Evolutionary conservation across 805 yeast genomes (phyloP).

Genomic region (Torulaspora delbrueckii): DNA sequence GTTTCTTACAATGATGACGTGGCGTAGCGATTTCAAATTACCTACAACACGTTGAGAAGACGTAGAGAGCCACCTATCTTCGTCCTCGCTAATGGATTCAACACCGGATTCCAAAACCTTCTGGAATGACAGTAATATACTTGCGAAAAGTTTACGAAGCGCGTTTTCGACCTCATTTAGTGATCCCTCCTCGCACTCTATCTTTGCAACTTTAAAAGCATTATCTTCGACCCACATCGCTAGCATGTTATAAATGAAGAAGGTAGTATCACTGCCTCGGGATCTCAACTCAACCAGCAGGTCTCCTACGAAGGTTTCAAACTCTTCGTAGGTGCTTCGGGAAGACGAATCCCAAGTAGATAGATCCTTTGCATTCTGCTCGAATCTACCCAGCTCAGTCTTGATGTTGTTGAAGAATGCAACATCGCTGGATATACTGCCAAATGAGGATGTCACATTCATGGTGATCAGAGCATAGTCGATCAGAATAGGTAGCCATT

Average conservation of each 20-base stretch:
- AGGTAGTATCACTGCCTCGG: slow-evolving; percentile 39
- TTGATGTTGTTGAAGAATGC: slow-evolving; percentile 7
- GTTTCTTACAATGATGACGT: slow-evolving; percentile 35
- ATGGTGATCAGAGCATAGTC: slow-evolving; percentile 31
- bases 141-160: slow-evolving; percentile 49
- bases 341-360: slow-evolving; percentile 19
- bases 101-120: slow-evolving; percentile 41
- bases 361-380: slow-evolving; percentile 7
- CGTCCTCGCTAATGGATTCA: slow-evolving; percentile 40
- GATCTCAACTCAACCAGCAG: slow-evolving; percentile 29
- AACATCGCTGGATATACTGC: slow-evolving; percentile 1
- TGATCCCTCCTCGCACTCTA: slow-evolving; percentile 4
- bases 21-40: slow-evolving; percentile 42
- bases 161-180: slow-evolving; percentile 42
- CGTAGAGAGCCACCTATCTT: slow-evolving; percentile 63
- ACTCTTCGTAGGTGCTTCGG: slow-evolving; percentile 17
- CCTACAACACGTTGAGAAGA: slow-evolving; percentile 44
- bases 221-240: slow-evolving; percentile 41
- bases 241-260: slow-evolving; percentile 48
- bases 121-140: slow-evolving; percentile 67
- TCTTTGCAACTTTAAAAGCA: neutral
- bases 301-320: slow-evolving; percentile 25
- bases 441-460: neutral
- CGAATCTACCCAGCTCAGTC: slow-evolving; percentile 13
- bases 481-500: slow-evolving; percentile 36